Evolutionary conservation across 225 moss, liverwort and hornwort genomes (phyloP), one percentile per base, ranked within the genome.

Genomic region (Straminergon stramineum): DNA sequence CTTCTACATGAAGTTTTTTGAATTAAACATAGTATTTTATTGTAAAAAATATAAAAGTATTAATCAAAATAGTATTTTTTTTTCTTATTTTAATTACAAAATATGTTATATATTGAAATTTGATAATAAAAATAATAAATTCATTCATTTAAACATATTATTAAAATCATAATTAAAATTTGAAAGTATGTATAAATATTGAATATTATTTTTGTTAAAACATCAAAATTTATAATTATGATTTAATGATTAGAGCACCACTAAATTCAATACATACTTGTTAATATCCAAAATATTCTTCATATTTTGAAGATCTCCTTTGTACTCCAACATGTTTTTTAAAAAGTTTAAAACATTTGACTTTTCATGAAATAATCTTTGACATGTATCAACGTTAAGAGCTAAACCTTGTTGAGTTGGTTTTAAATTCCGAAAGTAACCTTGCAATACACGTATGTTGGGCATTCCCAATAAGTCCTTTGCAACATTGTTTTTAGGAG

Each of bases 331-430:
- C 3, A 91, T 4, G 6, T 12, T 15, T 73, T 57, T 89, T 35
- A 91, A 13, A 41, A 52, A 91, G 41, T 89, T 82, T 52, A 91
- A 24, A 8, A 89, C 62, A 67, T 35, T 86, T 43, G 43, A 43
- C 73, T 45, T 77, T 34, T n/a, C 51, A 89, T 91, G 84, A 17
- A 87, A 79, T n/a, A 87, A 37, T 48, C 30, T 63, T 8, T 19
- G 17, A 55, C 48, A 20, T 32, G 87, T n/a, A 55, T 89, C 89
- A 63, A 89, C 19, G 6, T 69, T 91, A 24, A 91, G 32, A 64
- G 39, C 45, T 52, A 91, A 34, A 68, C 91, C 91, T 84, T 91
- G 89, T 51, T 91, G 87, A 43, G 79, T 91, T 61, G 11, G 26
- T 79, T 56, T 83, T 15, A 89, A 71, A 30, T 13, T 84, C 45